Evolutionary conservation across 2,329 filamentous ascomycete genomes (phyloP), one percentile per base, ranked within the genome.

Genomic region (Cyphellophora europaea): DNA sequence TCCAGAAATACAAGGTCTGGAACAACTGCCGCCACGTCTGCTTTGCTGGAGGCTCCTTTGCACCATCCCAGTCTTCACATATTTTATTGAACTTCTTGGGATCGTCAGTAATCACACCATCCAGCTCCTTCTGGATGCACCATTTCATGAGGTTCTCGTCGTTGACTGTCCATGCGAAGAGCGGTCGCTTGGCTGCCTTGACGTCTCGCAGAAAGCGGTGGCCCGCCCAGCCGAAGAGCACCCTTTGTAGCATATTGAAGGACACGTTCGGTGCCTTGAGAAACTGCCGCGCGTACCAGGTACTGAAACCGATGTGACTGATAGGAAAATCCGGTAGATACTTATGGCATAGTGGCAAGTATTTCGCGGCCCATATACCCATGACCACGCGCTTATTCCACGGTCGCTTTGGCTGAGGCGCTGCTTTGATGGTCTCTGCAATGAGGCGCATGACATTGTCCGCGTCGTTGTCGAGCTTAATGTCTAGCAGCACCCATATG

Each of bases 81-180:
- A 51, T 38, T 18, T 41, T 19, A 15, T 40, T 44, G 51, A 78
- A 89, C 45, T 71, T 58, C 52, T 71, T 71, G 1, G 84, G 83
- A 47, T 94, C 78, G 52, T 95, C 88, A 0, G 87, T 93, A 35
- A 94, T 78, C 4, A 94, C 80, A 1, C 84, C 88, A 48, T 93
- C 83, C 1, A 93, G 62, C 3, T 58, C 55, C 27, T 72, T 61
- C 17, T 67, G 58, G 19, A 93, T 74, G 44, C 76, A 72, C 85
- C 86, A 94, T 49, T 77, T 71, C 88, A 96, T 95, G 59, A 77
- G 73, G 32, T 69, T 66, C 43, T 74, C 71, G 11, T 81, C 72
- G 54, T 96, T 94, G 33, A 94, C 82, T 0, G 88, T 95, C 89
- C 89, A 96, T 1, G 77, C 72, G 49, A 81, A 79, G 4, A 95